Evolutionary conservation across 1,284 basidiomycete species (phyloP).

Genomic region (Melanopsichium pennsylvanicum): DNA sequence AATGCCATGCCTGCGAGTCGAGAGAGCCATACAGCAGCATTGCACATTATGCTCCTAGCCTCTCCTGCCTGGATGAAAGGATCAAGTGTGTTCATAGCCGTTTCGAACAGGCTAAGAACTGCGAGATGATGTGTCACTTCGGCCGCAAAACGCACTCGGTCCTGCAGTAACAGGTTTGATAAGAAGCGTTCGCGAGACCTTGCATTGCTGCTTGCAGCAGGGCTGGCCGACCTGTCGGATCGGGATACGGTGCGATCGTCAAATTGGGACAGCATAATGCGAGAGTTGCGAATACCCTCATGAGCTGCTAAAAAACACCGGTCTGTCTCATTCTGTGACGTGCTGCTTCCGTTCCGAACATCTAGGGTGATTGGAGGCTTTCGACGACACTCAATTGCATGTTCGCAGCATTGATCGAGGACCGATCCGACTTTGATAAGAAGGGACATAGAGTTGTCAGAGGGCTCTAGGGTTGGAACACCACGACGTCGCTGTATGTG

Average conservation of each 20-base stretch:
- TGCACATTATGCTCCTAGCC: slow-evolving; percentile 14
- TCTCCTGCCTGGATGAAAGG: slow-evolving; percentile 1
- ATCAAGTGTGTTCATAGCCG: slow-evolving; percentile 9
- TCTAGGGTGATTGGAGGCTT: neutral
- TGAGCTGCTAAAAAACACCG: slow-evolving; percentile 16
- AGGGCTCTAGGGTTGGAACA: slow-evolving; percentile 4
- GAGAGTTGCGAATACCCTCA: slow-evolving; percentile 23
- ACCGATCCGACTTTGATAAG: slow-evolving; percentile 23
- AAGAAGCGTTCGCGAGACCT: slow-evolving; percentile 6
- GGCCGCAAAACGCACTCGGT: slow-evolving; percentile 19
- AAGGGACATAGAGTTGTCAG: slow-evolving; percentile 18
- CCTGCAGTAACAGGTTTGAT: slow-evolving; percentile 10
- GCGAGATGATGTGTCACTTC: slow-evolving; percentile 28
- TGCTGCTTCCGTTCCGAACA: too few relatives aligned
- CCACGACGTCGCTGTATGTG: slow-evolving; percentile 11
- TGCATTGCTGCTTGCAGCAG: neutral
- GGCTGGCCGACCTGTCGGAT: neutral
- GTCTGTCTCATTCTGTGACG: too few relatives aligned
- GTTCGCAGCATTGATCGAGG: slow-evolving; percentile 26
- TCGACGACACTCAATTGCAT: slow-evolving; percentile 1
- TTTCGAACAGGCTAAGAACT: slow-evolving; percentile 21
- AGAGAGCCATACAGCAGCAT: slow-evolving; percentile 26
- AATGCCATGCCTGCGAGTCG: slow-evolving; percentile 26
- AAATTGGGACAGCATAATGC: slow-evolving; percentile 29
- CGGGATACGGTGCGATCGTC: slow-evolving; percentile 10